These are phyloP conservation scores for Posidonia oceanica DNA, from an alignment of 116 monocot species.

Conservation along the genomic window DNA sequence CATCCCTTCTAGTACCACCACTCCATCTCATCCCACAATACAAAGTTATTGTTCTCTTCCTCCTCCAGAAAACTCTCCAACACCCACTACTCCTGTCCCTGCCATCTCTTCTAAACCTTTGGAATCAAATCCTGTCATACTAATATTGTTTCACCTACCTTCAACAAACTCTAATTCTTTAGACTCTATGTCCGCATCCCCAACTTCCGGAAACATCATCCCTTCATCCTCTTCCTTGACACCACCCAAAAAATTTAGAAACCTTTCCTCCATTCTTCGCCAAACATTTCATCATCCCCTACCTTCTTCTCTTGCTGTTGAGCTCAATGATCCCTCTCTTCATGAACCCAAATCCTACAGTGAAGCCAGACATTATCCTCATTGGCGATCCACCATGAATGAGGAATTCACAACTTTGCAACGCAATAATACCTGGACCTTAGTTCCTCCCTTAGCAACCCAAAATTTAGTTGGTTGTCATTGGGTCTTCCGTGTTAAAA, in stretches of 20 bases:
- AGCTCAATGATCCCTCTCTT: background rate
- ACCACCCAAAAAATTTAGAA: background rate
- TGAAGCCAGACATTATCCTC: background rate
- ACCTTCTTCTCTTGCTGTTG: background rate
- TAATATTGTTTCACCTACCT: background rate
- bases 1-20: background rate
- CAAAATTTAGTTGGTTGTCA: constrained; percentile 11
- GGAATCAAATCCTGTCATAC: too few relatives aligned
- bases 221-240: background rate
- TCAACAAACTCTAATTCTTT: background rate
- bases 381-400: background rate
- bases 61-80: background rate
- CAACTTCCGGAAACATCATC: background rate
- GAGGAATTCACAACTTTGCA: background rate
- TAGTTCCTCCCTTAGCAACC: background rate
- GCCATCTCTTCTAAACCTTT: fast-evolving
- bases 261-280: background rate
- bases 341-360: background rate
- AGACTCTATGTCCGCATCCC: too few relatives aligned
- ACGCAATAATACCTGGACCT: background rate
- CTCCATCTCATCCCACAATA: too few relatives aligned
- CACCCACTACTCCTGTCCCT: fast-evolving
- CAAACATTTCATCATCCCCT: background rate
- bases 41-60: too few relatives aligned
- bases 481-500: constrained; percentile 13